Conservation (phyloP, 1,284 basidiomycete genomes). For the Ganoderma meredithae region DNA sequence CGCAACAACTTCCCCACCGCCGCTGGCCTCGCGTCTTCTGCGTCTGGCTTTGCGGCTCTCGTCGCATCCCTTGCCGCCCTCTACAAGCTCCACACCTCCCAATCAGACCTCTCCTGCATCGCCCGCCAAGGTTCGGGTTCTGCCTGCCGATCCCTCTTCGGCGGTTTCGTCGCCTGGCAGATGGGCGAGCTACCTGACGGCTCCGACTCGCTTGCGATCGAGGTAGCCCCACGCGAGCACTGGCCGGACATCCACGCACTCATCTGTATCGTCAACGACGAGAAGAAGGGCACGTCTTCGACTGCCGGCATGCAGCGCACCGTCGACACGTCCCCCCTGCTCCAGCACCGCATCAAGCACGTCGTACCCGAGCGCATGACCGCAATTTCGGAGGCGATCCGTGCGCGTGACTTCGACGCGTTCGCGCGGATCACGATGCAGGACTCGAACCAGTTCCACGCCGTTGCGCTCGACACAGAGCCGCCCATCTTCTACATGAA, state of each 20-base stretch:
- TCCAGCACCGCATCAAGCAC: conserved; percentile 88
- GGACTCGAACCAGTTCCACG: conserved; percentile 99
- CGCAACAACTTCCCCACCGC: conserved; percentile 99
- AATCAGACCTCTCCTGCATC: conserved; percentile 86
- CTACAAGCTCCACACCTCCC: conserved; percentile 78
- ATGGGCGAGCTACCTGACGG: conserved; percentile 78
- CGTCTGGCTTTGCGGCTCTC: conserved; percentile 96
- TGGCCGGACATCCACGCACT: conserved; percentile 98
- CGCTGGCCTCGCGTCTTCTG: conserved; percentile 96
- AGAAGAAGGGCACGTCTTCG: conserved; percentile 96
- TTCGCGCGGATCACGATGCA: conserved; percentile 96
- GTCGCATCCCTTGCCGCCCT: conserved; percentile 89
- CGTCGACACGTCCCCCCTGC: conserved; percentile 89
- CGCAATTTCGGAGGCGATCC: conserved; percentile 84
- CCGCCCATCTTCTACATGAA: conserved; percentile 99
- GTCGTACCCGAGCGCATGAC: conserved; percentile 93
- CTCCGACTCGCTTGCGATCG: conserved; percentile 86
- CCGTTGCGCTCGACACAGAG: conserved; percentile 94
- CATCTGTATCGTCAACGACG: conserved; percentile 96
- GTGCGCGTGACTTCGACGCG: conserved; percentile 81
- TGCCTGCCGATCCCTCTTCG: conserved; percentile 96
- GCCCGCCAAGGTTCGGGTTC: conserved; percentile 98
- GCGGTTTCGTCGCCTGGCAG: conserved; percentile 98
- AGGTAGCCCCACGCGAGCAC: conserved; percentile 87
- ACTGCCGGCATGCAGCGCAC: conserved; percentile 98